These are phyloP conservation scores for Calophaca sinica DNA, from an alignment of 306 rosid genomes.

Conservation along the genomic window DNA sequence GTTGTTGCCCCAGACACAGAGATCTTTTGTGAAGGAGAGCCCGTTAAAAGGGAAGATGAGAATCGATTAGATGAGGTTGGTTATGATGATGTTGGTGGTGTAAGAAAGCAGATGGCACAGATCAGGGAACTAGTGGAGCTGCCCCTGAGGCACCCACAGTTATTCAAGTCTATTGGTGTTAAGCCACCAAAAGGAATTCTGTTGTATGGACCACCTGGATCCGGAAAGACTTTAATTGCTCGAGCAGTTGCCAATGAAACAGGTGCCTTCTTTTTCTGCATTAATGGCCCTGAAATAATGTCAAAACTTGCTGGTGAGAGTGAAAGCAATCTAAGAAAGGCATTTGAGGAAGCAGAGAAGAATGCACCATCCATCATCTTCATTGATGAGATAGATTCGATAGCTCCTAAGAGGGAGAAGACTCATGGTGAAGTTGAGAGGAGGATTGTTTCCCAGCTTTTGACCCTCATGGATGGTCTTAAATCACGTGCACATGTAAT, in stretches of 20 bases:
- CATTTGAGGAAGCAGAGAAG: slow-evolving; percentile 99
- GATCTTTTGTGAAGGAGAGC: slow-evolving; percentile 96
- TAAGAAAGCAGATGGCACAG: slow-evolving; percentile 98
- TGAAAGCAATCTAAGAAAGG: slow-evolving; percentile 96
- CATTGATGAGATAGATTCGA: slow-evolving; percentile 94
- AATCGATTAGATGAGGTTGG: slow-evolving; percentile 94
- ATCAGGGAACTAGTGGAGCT: slow-evolving; percentile 90
- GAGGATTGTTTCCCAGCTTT: slow-evolving; percentile 94
- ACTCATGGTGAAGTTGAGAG: slow-evolving; percentile 99
- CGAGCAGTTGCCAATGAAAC: slow-evolving; percentile 98
- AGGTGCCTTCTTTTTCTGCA: slow-evolving; percentile 98
- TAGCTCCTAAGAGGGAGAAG: slow-evolving; percentile 97
- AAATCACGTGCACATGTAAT: slow-evolving; percentile 94
- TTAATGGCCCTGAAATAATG: slow-evolving; percentile 97
- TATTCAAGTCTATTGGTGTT: slow-evolving; percentile 92
- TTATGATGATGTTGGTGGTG: slow-evolving; percentile 98
- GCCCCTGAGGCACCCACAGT: slow-evolving; percentile 95
- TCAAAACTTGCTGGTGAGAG: slow-evolving; percentile 97
- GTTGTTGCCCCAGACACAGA: slow-evolving; percentile 98
- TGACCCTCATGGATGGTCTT: slow-evolving; percentile 97
- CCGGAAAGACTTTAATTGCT: slow-evolving; percentile 93
- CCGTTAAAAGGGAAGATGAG: slow-evolving; percentile 94
- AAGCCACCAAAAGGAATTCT: slow-evolving; percentile 99
- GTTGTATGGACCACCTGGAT: slow-evolving; percentile 92
- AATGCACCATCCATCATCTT: slow-evolving; percentile 98